Evolutionary conservation across 108 stramenopile species (phyloP), one percentile per base, ranked within the genome.

Genomic region (Schizochytrium sp.): DNA sequence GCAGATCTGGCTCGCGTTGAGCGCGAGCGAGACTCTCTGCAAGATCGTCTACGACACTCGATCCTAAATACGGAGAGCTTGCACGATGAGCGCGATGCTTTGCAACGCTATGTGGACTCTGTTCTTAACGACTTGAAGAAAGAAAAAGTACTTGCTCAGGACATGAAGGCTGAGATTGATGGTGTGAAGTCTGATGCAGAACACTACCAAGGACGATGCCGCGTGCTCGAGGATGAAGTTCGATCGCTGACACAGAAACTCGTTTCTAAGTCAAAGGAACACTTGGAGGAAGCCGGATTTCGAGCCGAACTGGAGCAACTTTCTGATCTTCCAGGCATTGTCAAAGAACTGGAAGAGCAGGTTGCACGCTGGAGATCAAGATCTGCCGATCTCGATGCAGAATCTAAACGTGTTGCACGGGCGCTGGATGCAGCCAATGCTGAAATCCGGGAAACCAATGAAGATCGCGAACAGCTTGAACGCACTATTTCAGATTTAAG

Each of bases 181-280:
- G 76, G 53, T 38, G 47, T 38, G 50, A 49, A 55, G 13, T 49
- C 76, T 10, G 53, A 83, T n/a, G 47, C 3, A 13, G 76, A 83
- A 13, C 47, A 55, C 50, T 49, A 49, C 47, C 50, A 83, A 40
- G 76, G 76, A 5, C 47, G 76, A 40, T 83, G 76, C 76, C 47
- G 76, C 38, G 53, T 83, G 28, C 76, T 83, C 50, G 76, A 83
- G 2, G 76, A 83, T n/a, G 76, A 83, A 53, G 76, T 83, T 38
- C 76, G 76, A n/a, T 55, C 76, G 1, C 76, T 83, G 28, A 83
- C 76, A 40, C 47, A 49, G 50, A 47, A 83, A 40, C 3, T 83
- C 12, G 76, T 83, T 17, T 5, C 1, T n/a, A 83, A 83, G 53
- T 83, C 76, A 10, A 53, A 83, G 76, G 50, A 83, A 40, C 55